A percentile compares a stretch with the other conserved stretches of the same genome.
These are phyloP conservation scores for Brassica carinata DNA, from an alignment of 345 rosid genomes.

Conservation along the genomic window DNA sequence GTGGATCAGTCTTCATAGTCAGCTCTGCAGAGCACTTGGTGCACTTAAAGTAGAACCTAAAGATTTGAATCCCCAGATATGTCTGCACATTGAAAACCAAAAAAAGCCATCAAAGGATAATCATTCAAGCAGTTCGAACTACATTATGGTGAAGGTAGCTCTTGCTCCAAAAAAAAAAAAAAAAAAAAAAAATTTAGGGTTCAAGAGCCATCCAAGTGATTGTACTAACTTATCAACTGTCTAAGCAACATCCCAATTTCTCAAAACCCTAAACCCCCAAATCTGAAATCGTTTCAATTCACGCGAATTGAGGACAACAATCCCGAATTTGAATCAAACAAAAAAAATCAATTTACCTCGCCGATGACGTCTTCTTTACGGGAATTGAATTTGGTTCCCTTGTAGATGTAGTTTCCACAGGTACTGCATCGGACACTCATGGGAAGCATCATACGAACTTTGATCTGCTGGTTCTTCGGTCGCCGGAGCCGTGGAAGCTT, in stretches of 20 bases:
- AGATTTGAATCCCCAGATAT: conserved; percentile 85
- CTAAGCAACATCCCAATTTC: background rate
- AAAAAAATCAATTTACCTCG: conserved; percentile 54
- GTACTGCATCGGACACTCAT: conserved; percentile 96
- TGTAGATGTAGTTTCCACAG: conserved; percentile 88
- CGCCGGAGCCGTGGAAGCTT: conserved; percentile 74
- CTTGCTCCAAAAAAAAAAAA: too few species aligned
- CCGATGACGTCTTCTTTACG: conserved; percentile 88
- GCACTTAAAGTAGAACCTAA: conserved; percentile 93
- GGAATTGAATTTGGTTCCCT: conserved; percentile 95
- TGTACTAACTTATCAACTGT: background rate
- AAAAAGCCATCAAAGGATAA: background rate
- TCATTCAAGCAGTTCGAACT: background rate
- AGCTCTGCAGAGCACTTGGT: conserved; percentile 93
- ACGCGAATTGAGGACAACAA: background rate
- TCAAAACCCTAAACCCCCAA: conserved; percentile 38
- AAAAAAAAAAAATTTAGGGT: too few species aligned
- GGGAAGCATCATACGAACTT: conserved; percentile 96
- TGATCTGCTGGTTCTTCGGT: conserved; percentile 88
- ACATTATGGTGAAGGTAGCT: background rate
- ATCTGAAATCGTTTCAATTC: conserved; percentile 15
- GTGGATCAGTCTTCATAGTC: conserved; percentile 89
- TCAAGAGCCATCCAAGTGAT: background rate
- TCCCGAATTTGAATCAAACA: background rate
- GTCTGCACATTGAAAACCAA: conserved; percentile 50